Base-by-base conservation (phyloP, 2,329 filamentous ascomycete species). In the Dothidotthia symphoricarpi region DNA sequence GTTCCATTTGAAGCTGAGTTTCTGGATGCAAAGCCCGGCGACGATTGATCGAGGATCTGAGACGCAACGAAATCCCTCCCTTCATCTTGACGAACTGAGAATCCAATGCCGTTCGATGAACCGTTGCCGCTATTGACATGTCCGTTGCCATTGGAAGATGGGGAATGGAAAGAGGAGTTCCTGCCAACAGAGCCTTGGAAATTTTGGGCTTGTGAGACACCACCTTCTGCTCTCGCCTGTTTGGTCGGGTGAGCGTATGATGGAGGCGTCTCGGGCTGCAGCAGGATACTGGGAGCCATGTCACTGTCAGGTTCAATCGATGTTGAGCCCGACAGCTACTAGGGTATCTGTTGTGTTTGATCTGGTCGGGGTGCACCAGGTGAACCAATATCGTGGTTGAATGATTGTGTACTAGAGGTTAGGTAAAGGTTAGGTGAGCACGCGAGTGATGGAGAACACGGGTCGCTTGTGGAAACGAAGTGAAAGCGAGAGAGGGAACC, bases 201-300 rank as follows among this genome's bases (percentile, higher is more conserved):
- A 26, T 64, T 40, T 22, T 58, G 51, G 14, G 51, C 53, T 28
- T 65, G 39, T 22, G 54, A 52, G 19, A 48, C 28, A 9, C 32
- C 29, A 15, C 53, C 55, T 7, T 55, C 51, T 10, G 28, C 11
- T 29, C 40, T 57, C 17, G 48, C 24, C 17, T 57, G 43, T 38
- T 60, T 61, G 22, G 36, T 25, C 24, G 40, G 33, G 14, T 40
- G 40, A 24, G 47, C 34, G 26, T 47, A 44, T 24, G 52, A 49
- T 13, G 39, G 24, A 24, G 40, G 50, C 24, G 55, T 44, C 30
- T 60, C 57, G n/a, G 47, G 43, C 40, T 51, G 48, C 29, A 63
- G 48, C 27, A 61, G 38, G 24, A 61, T 36, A 41, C 59, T 57
- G 11, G 61, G 61, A 28, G 60, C 61, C 61, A 65, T 65, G 3